A percentile compares a stretch with the other conserved stretches of the same genome.
Conservation (phyloP, 306 rosid genomes). For the Morella rubra region DNA sequence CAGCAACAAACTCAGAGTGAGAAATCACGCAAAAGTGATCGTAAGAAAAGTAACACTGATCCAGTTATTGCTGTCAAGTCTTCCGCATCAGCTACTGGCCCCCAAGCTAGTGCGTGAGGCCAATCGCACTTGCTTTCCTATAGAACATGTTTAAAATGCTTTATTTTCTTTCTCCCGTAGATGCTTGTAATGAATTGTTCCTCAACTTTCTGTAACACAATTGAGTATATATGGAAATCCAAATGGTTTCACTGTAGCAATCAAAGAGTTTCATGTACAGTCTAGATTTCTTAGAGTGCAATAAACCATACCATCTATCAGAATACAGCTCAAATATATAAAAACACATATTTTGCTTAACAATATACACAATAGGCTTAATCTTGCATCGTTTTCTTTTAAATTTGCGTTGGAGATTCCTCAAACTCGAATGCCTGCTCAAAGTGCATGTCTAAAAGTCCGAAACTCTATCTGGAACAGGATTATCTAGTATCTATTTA, state of each 20-base stretch:
- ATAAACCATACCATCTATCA: too few species aligned
- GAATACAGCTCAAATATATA: too few species aligned
- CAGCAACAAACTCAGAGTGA: conserved; percentile 41
- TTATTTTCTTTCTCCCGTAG: neutral
- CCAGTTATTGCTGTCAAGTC: conserved; percentile 54
- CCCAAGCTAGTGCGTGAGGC: conserved; percentile 28
- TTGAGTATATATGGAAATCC: neutral
- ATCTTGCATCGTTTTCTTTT: too few species aligned
- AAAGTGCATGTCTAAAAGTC: neutral
- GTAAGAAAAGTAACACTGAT: conserved; percentile 44
- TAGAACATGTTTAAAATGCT: conserved; percentile 6
- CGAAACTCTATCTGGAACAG: neutral
- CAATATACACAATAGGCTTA: too few species aligned
- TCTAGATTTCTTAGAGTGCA: neutral
- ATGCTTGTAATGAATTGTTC: neutral
- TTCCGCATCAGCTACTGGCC: conserved; percentile 50
- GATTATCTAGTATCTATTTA: neutral
- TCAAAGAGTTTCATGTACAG: neutral
- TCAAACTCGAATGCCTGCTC: neutral
- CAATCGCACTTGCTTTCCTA: neutral
- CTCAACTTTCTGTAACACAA: neutral
- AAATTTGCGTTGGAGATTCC: neutral
- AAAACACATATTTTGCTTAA: too few species aligned
- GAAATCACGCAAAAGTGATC: conserved; percentile 44
- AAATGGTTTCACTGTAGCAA: neutral